Base-by-base conservation (phyloP, 768 basidiomycete genomes). In the Trametes villosa region DNA sequence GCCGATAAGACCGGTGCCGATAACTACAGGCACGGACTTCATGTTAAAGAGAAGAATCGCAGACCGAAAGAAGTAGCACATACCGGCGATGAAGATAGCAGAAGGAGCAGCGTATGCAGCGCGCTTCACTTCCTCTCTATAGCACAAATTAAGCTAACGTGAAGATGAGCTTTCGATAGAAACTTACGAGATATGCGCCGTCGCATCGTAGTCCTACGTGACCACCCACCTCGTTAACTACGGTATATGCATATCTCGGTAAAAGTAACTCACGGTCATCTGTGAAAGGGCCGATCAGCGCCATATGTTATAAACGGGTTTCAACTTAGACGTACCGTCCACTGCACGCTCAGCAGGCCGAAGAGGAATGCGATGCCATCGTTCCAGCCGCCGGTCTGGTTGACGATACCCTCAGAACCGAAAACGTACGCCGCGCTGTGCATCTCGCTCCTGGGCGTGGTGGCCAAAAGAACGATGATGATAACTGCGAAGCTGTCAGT, bases 321-420 rank as follows among this genome's bases (percentile, higher is more conserved):
- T n/a, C n/a, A n/a, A n/a, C n/a, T n/a, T 22, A 3, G n/a, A 76
- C 87, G 33, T 67, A 91, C 87, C 65, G 90, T 92, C 90, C 92
- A 94, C 70, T 94, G 92, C 22, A 96, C 94, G 59, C 87, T 89
- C 29, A 95, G 79, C 51, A 95, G 74, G 24, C 93, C 94, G 65
- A 96, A 88, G 20, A 93, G 76, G 77, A 94, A 94, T 0, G 92
- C 87, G 44, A 96, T 77, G 0, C 93, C 93, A 40, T 81, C 83
- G 65, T 86, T 87, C 83, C 86, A 87, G 60, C 88, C 92, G 29
- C 91, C 91, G 1, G 92, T 88, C 67, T 86, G 83, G 72, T 96
- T 96, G 47, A 85, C 75, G 51, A 92, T 71, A n/a, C 90, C 90
- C 4, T 72, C 80, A 24, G 84, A 79, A 15, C 90, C 91, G 67